phyloP scores from a whole-genome alignment of 257 asterid genomes.

The Datura wrightii region DNA sequence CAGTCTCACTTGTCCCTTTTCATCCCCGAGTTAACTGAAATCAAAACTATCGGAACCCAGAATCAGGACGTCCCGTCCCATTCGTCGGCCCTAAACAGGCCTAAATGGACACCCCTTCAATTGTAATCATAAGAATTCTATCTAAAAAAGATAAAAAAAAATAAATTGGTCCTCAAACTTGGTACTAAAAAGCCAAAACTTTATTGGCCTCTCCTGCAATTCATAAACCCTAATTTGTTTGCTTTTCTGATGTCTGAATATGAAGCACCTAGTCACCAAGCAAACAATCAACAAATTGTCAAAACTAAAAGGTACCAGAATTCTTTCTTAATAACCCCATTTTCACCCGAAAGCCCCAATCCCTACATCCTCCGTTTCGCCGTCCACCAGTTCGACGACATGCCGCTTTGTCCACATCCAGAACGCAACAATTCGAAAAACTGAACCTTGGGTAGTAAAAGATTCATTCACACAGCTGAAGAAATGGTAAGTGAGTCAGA shows the following conservation, averaged over 20 bases:
- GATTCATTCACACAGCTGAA: slow-evolving; percentile 50
- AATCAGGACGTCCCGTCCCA: no score
- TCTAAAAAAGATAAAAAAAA: no score
- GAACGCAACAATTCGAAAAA: slow-evolving; percentile 24
- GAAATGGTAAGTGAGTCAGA: slow-evolving; percentile 41
- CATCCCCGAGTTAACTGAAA: no score
- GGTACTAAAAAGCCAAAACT: no score
- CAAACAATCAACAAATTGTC: slow-evolving; percentile 41
- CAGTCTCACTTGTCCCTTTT: no score
- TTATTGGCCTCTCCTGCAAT: background rate
- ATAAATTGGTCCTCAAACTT: no score
- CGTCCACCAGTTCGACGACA: slow-evolving; percentile 31
- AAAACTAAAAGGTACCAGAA: slow-evolving; percentile 43
- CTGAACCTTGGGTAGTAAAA: slow-evolving; percentile 27
- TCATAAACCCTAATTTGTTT: background rate
- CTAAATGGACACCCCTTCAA: no score
- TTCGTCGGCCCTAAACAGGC: no score
- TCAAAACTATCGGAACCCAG: no score
- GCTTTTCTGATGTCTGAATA: slow-evolving; percentile 42
- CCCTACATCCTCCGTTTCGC: slow-evolving; percentile 31
- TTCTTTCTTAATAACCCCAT: slow-evolving; percentile 37
- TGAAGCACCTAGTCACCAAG: slow-evolving; percentile 54
- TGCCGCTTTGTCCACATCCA: slow-evolving; percentile 9
- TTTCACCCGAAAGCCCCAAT: slow-evolving; percentile 39
- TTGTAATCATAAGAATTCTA: no score